Base-by-base conservation (phyloP, 2,329 filamentous ascomycete species). In the Colletotrichum sp. region DNA sequence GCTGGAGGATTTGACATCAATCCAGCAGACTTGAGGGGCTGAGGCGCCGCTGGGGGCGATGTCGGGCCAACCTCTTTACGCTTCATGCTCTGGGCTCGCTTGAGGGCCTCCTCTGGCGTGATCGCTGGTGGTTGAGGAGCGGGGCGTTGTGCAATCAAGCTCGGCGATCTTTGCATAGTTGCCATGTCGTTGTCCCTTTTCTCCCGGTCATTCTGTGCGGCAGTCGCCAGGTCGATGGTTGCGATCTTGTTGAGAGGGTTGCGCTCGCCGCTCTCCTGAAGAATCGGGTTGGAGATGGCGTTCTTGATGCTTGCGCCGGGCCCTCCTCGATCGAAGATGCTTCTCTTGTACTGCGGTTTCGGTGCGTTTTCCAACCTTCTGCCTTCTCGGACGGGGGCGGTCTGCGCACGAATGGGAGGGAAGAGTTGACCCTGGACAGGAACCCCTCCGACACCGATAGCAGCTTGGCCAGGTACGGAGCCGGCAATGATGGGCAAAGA, bases 191-290 rank as follows among this genome's bases (percentile, higher is more conserved):
- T 73, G 26, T 71, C 64, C 18, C 88, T 83, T 65, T 87, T 85
- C 69, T 88, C 84, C 75, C 81, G 86, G 59, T 92, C 89, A 16
- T 87, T 86, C 75, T 79, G 83, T 1, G 85, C 87, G 3, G 90
- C 90, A 2, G 87, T 88, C 12, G 85, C 84, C 39, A 92, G 83
- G 69, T 89, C 89, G 34, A 91, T 83, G 1, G 89, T 90, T 7
- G 86, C 80, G 21, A 89, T 88, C 78, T 85, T 88, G 67, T 83
- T 83, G 52, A 88, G 79, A 0, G 89, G 85, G 69, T 86, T 88
- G 24, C 81, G 78, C 28, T 83, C 84, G 26, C 80, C 80, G 39
- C 69, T 73, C 52, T 82, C 77, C 75, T 85, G 82, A 15, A 90
- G 78, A 44, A 91, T 85, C 1, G 90, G 90, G 15, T 85, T 84